Evolutionary conservation across 148 eudicot genomes (phyloP), one percentile per base, ranked within the genome.

Genomic region (Limonium bicolor): DNA sequence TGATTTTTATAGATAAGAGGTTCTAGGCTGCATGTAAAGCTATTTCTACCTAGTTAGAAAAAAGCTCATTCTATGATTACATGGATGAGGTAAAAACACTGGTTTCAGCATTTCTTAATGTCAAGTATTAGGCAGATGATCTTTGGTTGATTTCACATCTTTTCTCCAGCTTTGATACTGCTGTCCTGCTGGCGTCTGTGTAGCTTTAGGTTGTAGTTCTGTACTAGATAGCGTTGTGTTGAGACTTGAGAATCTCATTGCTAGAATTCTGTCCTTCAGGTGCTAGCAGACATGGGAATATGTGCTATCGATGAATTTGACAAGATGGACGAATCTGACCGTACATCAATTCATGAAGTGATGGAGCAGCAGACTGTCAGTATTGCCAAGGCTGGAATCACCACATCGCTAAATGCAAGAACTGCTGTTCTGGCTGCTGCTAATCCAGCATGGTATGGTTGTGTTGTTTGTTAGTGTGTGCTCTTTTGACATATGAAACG

Each of bases 351-450:
- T 50, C 99, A 92, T 50, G 99, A 92, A 76, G 99, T 92, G 18
- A 92, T 92, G 99, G 99, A 92, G 64, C 99, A 92, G 71, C 99
- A 92, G 67, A 92, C 99, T 16, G 99, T 92, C 53, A 92, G 99
- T 73, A 85, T 92, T 55, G 99, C 99, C 27, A 92, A 92, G 72
- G 99, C 99, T 55, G 99, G 99, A 34, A 92, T 92, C 48, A 92
- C 99, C 17, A 92, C 99, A 32, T 92, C 99, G 55, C 61, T 92
- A 33, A 92, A 85, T 68, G 99, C 99, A 47, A 77, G 99, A 55
- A 81, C 99, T 46, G 99, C 99, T 36, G 86, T 92, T 54, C 95
- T 92, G 47, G 99, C 99, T 63, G 99, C 99, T 56, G 99, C 99
- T 46, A 92, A 92, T 71, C 99, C 99, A 29, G 99, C 99, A 34